phyloP scores from a whole-genome alignment of 2,329 filamentous ascomycete genomes.

The Aspergillus transmontanensis region DNA sequence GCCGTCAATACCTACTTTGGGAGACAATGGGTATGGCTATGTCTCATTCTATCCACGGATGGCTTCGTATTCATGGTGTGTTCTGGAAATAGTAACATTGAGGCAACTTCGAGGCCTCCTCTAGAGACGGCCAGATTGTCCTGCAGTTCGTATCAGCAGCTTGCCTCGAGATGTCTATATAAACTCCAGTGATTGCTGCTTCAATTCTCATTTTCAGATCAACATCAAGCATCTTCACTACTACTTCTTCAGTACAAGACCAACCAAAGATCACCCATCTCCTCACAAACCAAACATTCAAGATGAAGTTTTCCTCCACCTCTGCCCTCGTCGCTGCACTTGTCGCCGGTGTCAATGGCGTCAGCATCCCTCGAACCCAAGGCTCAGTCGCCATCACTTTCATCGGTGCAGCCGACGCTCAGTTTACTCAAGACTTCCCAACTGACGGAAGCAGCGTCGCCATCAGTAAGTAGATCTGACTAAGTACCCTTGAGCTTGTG shows the following conservation, averaged over 20 bases:
- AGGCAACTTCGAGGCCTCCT: background rate
- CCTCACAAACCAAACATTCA: background rate
- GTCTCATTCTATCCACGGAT: constrained; percentile 3
- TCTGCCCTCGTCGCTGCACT: background rate
- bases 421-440: constrained; percentile 22
- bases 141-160: background rate
- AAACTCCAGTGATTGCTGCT: background rate
- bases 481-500: background rate
- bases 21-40: background rate
- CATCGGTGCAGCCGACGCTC: constrained; percentile 23
- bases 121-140: background rate
- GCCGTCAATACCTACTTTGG: background rate
- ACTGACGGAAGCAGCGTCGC: constrained; percentile 16
- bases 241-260: background rate
- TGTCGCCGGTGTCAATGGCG: background rate
- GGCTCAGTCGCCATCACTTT: constrained; percentile 18
- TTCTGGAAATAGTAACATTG: background rate
- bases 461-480: constrained; percentile 17
- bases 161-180: background rate
- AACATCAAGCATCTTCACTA: background rate
- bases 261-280: background rate
- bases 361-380: background rate
- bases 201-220: too few relatives aligned
- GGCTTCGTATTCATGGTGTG: background rate
- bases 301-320: background rate